These are phyloP conservation scores for Cocos nucifera DNA, from an alignment of 176 grass and related monocot species.

Conservation along the genomic window DNA sequence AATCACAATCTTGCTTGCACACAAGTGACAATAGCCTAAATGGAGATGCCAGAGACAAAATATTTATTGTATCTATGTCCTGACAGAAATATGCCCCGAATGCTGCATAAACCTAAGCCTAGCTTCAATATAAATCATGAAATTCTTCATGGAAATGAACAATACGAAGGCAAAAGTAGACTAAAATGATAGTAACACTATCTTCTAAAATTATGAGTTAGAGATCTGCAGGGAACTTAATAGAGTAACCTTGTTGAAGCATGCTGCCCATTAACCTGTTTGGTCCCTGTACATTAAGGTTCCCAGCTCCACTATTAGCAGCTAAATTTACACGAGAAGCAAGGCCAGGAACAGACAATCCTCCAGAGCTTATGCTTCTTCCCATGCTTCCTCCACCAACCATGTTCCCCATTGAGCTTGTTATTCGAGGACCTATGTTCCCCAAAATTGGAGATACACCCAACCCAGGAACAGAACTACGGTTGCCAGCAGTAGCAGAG, in stretches of 20 bases:
- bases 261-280: background rate
- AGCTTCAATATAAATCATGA: too few relatives aligned
- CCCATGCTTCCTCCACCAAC: constrained; percentile 68
- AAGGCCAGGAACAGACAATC: constrained; percentile 1
- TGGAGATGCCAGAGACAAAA: too few relatives aligned
- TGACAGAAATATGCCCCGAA: too few relatives aligned
- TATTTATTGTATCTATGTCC: too few relatives aligned
- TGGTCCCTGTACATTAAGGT: background rate
- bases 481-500: constrained; percentile 46
- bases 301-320: constrained; percentile 1
- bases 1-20: too few relatives aligned
- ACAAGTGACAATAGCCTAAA: too few relatives aligned
- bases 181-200: too few relatives aligned
- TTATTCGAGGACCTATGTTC: constrained; percentile 61
- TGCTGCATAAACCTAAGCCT: too few relatives aligned
- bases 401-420: constrained; percentile 64
- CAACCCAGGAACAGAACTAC: constrained; percentile 78
- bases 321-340: constrained; percentile 9
- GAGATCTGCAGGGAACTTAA: background rate
- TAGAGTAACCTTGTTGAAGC: constrained; percentile 5
- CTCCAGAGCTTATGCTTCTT: constrained; percentile 7
- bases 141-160: too few relatives aligned
- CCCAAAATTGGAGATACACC: constrained; percentile 61
- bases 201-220: background rate
- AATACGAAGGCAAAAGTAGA: too few relatives aligned